phyloP scores from a whole-genome alignment of 345 rosid species.

The Dovyalis caffra region DNA sequence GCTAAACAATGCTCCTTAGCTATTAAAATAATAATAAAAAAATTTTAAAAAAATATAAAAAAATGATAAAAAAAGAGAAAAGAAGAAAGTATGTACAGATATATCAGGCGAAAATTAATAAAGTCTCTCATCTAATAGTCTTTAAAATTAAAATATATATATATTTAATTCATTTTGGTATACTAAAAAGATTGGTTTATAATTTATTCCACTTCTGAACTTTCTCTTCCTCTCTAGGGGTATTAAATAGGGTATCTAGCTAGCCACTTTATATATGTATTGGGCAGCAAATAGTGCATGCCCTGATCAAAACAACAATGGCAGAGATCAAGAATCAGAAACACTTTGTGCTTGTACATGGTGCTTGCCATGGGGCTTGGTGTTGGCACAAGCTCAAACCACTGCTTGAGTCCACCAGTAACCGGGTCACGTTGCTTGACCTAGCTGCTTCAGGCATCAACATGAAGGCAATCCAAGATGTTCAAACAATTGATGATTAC shows the following conservation, averaged over 20 bases:
- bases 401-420: slow-evolving; percentile 34
- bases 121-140: no score
- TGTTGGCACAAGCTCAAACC: slow-evolving; percentile 42
- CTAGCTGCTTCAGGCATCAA: slow-evolving; percentile 38
- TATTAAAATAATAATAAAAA: no score
- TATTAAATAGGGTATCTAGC: neutral
- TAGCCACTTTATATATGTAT: neutral
- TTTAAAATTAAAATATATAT: no score
- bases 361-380: slow-evolving; percentile 48
- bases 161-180: no score
- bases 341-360: slow-evolving; percentile 47
- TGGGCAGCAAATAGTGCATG: neutral
- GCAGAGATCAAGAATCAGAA: neutral
- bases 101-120: no score
- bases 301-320: neutral
- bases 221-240: no score
- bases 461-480: slow-evolving; percentile 18
- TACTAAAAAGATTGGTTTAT: no score
- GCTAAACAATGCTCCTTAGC: no score
- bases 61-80: no score
- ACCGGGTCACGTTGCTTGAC: slow-evolving; percentile 39
- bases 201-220: no score
- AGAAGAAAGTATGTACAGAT: no score
- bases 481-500: slow-evolving; percentile 22
- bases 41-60: no score